Percentiles rank a stretch among this genome's conserved stretches.
Conservation (phyloP, 2,329 filamentous ascomycete genomes). For the Trichoderma atroviride region DNA sequence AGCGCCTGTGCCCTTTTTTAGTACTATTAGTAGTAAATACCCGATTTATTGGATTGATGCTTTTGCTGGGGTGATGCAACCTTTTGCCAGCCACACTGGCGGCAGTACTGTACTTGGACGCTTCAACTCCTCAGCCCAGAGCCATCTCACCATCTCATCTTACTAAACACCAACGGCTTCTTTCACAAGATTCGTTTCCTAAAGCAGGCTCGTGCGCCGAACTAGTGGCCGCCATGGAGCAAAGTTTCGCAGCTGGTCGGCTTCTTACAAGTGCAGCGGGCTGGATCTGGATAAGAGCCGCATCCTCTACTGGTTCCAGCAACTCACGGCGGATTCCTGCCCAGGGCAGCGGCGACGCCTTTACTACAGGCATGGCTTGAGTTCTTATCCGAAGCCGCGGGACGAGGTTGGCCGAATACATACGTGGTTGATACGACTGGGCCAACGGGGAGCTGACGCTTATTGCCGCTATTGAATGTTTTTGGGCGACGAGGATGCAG, state of each 20-base stretch:
- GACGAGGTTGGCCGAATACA: slow-evolving; percentile 2
- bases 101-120: background rate
- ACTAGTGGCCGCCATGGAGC: slow-evolving; percentile 18
- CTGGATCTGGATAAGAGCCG: background rate
- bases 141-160: background rate
- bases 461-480: background rate
- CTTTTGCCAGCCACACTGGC: background rate
- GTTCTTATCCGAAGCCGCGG: background rate
- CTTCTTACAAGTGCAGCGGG: background rate
- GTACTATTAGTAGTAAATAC: too few species aligned
- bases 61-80: background rate
- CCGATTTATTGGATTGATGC: background rate
- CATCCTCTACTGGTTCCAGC: background rate
- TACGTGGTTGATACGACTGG: background rate
- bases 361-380: background rate
- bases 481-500: background rate
- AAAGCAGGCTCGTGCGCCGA: slow-evolving; percentile 15
- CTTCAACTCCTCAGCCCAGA: slow-evolving; percentile 4
- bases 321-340: background rate
- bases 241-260: background rate
- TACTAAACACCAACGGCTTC: background rate
- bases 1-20: background rate
- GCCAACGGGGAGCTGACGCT: background rate
- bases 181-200: background rate
- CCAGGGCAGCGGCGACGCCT: background rate